A percentile compares a stretch with the other conserved stretches of the same genome.
These are phyloP conservation scores for Eucalyptus pumila DNA, from an alignment of 345 rosid genomes.

Conservation along the genomic window DNA sequence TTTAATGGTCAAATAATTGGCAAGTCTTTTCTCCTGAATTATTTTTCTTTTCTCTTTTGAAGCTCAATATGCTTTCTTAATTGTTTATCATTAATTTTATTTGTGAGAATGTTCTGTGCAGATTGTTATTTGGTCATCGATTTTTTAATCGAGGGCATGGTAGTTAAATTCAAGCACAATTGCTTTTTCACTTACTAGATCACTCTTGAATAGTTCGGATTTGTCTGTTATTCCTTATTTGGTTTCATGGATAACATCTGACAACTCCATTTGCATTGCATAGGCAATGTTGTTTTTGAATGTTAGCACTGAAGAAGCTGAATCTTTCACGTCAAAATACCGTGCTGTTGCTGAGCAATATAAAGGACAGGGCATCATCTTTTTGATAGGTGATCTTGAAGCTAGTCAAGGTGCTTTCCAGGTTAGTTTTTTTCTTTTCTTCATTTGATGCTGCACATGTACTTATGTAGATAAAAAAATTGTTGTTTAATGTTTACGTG, in stretches of 20 bases:
- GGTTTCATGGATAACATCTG: not conserved
- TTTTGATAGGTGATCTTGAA: slow-evolving; percentile 86
- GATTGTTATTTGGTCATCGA: not conserved
- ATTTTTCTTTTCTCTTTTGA: not conserved
- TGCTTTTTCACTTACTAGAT: not conserved
- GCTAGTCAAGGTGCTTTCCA: slow-evolving; percentile 80
- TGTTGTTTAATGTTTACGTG: not conserved
- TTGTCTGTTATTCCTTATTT: not conserved
- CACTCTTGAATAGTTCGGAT: not conserved
- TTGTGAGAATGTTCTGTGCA: not conserved
- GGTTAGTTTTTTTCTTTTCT: slow-evolving; percentile 22
- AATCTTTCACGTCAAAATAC: slow-evolving; percentile 51
- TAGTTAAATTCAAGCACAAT: not conserved
- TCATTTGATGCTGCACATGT: not conserved
- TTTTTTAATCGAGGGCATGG: not conserved
- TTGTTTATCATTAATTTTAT: not conserved
- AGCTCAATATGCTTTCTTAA: not conserved
- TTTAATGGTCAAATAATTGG: not conserved
- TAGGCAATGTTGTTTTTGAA: slow-evolving; percentile 89
- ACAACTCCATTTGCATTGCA: not conserved
- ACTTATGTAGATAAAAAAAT: not conserved
- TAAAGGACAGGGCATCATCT: slow-evolving; percentile 57
- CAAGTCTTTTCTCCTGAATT: not conserved
- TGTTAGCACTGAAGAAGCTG: slow-evolving; percentile 43
- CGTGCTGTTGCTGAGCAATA: slow-evolving; percentile 60